Percentiles rank a stretch among this genome's conserved stretches.
phyloP scores from a whole-genome alignment of 192 early-diverging fungal genomes.

The Thoreauomyces humboldtii region DNA sequence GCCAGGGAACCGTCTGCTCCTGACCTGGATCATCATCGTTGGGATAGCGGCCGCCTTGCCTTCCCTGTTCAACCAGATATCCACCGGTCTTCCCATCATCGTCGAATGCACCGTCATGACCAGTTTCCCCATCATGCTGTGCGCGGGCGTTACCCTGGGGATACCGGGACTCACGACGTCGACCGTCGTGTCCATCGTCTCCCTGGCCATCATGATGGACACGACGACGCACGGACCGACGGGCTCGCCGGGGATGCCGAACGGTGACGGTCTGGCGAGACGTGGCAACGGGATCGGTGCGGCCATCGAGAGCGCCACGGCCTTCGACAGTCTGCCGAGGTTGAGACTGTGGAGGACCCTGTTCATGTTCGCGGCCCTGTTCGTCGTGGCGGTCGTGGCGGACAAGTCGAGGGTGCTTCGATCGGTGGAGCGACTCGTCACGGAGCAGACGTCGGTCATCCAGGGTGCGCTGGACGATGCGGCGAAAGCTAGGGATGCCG shows the following conservation, averaged over 20 bases:
- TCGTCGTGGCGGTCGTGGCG: background rate
- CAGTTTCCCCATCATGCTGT: slow-evolving; percentile 22
- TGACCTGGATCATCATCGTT: background rate
- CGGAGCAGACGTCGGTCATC: slow-evolving; percentile 5
- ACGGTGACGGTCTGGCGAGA: no score
- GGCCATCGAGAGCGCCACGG: no score
- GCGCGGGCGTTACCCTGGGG: background rate
- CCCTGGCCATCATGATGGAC: background rate
- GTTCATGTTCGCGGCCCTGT: background rate
- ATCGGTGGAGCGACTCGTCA: slow-evolving; percentile 5
- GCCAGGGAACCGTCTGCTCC: background rate
- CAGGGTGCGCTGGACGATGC: slow-evolving; percentile 7
- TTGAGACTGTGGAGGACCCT: slow-evolving; percentile 6
- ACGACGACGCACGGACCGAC: no score
- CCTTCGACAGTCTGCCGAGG: background rate
- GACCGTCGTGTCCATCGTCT: background rate
- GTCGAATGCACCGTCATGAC: slow-evolving; percentile 10
- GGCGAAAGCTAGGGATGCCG: slow-evolving; percentile 2
- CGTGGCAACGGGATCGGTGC: no score
- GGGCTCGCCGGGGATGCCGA: no score
- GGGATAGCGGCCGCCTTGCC: background rate
- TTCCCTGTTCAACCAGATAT: background rate
- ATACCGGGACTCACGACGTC: slow-evolving; percentile 1
- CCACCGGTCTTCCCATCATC: background rate
- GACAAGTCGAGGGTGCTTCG: slow-evolving; percentile 2